Conservation (phyloP, 2,329 filamentous ascomycete genomes). For the Botrytis medusae region DNA sequence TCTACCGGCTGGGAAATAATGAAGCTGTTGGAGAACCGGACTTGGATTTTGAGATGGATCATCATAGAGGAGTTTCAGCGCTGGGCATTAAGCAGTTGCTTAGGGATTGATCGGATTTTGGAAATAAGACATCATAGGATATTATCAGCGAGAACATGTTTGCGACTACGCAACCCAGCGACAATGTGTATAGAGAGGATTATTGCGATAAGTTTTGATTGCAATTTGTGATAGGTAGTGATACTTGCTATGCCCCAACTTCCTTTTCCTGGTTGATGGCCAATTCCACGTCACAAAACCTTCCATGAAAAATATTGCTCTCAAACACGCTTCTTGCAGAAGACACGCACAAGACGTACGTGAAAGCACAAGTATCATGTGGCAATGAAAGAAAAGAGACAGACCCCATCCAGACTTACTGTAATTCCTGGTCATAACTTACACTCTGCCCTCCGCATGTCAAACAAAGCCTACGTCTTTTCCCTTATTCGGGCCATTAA, state of each 20-base stretch:
- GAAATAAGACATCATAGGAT: not conserved
- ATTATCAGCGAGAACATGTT: not conserved
- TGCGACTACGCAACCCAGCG: constrained; percentile 7
- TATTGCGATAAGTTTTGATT: not conserved
- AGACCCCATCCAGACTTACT: not conserved
- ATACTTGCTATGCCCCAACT: not conserved
- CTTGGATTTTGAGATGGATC: not conserved
- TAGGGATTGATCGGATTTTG: not conserved
- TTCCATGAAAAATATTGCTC: not conserved
- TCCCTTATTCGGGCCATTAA: not conserved
- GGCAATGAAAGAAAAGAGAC: not conserved
- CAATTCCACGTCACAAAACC: not conserved
- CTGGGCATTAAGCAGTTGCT: not conserved
- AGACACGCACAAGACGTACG: not conserved
- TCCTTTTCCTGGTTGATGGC: not conserved
- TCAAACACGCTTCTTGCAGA: not conserved
- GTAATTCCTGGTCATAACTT: not conserved
- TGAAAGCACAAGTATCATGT: not conserved
- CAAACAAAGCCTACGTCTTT: not conserved
- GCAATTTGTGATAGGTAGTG: too few relatives aligned
- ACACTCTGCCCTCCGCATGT: not conserved
- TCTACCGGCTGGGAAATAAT: not conserved
- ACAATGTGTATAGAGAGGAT: not conserved
- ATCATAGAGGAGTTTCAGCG: not conserved
- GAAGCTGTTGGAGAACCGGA: not conserved